These are phyloP conservation scores for Saprolegnia parasitica DNA, from an alignment of 352 stramenopile species.

Conservation along the genomic window DNA sequence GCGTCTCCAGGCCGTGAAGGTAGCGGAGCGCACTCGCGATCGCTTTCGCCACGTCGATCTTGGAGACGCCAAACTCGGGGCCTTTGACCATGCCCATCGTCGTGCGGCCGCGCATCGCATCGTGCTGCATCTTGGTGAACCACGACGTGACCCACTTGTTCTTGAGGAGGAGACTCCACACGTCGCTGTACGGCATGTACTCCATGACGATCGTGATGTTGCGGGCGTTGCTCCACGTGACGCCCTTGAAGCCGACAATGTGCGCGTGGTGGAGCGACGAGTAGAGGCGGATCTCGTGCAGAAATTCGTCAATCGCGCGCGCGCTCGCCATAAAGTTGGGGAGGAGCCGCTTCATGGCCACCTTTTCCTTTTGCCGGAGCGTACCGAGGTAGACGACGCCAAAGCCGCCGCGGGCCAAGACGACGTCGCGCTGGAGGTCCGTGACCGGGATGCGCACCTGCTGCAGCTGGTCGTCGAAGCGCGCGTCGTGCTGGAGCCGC, in stretches of 20 bases:
- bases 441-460: conserved; percentile 15
- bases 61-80: conserved; percentile 9
- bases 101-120: neutral
- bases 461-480: conserved; percentile 23
- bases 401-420: conserved; percentile 26
- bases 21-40: conserved; percentile 18
- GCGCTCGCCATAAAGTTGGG: conserved; percentile 1
- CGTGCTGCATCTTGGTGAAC: conserved; percentile 11
- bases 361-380: neutral
- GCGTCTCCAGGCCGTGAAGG: conserved; percentile 31
- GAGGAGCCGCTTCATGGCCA: conserved; percentile 9
- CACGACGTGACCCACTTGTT: conserved; percentile 30
- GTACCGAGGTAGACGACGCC: conserved; percentile 25
- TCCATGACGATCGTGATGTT: conserved; percentile 51
- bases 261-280: conserved; percentile 46
- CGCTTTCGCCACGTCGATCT: conserved; percentile 5
- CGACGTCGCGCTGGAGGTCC: conserved; percentile 3
- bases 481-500: conserved; percentile 21
- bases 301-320: conserved; percentile 8
- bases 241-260: conserved; percentile 45
- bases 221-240: conserved; percentile 43
- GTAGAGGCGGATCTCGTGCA: conserved; percentile 50
- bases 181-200: conserved; percentile 41
- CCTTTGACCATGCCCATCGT: conserved; percentile 9
- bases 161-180: conserved; percentile 48